Evolutionary conservation across 176 grass and related monocot genomes (phyloP).

Genomic region (Musa troglodytarum): DNA sequence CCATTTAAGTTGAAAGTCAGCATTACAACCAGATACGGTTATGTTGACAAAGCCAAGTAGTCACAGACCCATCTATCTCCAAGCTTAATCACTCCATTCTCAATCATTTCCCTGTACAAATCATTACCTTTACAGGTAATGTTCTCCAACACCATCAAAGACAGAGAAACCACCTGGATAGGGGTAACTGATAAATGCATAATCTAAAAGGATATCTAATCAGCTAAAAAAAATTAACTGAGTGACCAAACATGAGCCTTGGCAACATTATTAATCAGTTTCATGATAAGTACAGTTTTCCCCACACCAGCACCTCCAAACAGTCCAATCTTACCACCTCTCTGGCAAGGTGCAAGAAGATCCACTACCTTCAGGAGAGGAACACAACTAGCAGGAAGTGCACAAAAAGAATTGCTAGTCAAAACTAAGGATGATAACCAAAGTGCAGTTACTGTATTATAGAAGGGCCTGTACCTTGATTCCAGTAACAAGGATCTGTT

Average conservation of each 20-base stretch:
- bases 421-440: neutral
- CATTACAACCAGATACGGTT: too few relatives aligned
- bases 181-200: too few relatives aligned
- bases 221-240: slow-evolving; percentile 1
- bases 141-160: slow-evolving; percentile 88
- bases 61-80: slow-evolving; percentile 62
- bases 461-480: neutral
- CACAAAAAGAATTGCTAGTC: neutral
- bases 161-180: slow-evolving; percentile 92
- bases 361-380: slow-evolving; percentile 55
- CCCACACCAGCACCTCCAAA: slow-evolving; percentile 96
- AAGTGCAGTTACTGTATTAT: too few relatives aligned
- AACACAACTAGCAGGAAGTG: neutral
- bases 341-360: slow-evolving; percentile 94
- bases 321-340: slow-evolving; percentile 90
- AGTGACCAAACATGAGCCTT: slow-evolving; percentile 68
- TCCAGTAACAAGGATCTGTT: neutral
- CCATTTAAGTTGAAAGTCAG: too few relatives aligned
- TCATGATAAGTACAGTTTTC: slow-evolving; percentile 98
- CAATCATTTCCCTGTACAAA: slow-evolving; percentile 97
- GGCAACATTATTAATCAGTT: slow-evolving; percentile 22
- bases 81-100: slow-evolving; percentile 98
- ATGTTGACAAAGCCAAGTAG: neutral
- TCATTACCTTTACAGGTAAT: slow-evolving; percentile 94
- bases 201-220: too few relatives aligned